These are phyloP conservation scores for Starmerella sirachaensis DNA, from an alignment of 805 yeast species.

Conservation along the genomic window DNA sequence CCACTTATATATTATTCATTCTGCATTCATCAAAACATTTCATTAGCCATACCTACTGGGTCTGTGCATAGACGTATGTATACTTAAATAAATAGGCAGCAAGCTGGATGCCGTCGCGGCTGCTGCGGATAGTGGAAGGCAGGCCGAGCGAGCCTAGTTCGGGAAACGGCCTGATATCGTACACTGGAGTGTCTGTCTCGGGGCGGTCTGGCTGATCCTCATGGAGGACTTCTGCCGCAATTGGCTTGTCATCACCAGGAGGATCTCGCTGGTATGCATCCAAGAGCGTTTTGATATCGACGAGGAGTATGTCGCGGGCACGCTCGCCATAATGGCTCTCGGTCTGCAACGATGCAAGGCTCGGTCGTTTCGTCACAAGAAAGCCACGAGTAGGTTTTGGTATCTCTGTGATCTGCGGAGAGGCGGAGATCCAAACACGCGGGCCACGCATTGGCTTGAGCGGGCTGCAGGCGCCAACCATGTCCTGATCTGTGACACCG, in stretches of 20 bases:
- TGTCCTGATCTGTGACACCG: conserved; percentile 20
- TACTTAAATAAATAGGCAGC: conserved; percentile 14
- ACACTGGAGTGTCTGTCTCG: neutral
- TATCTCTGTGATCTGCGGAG: neutral
- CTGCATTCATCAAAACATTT: neutral
- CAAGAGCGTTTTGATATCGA: conserved; percentile 4
- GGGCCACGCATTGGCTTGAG: conserved; percentile 4
- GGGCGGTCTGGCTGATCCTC: neutral
- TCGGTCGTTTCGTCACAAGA: neutral
- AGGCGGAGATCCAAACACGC: conserved; percentile 10
- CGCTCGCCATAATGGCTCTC: conserved; percentile 1
- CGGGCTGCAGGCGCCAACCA: conserved; percentile 13
- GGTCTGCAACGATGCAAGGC: neutral
- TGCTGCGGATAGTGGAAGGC: conserved; percentile 6
- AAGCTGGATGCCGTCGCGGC: conserved; percentile 11
- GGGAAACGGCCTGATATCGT: neutral
- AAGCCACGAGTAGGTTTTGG: conserved; percentile 6
- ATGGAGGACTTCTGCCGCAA: conserved; percentile 1
- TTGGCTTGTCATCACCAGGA: neutral
- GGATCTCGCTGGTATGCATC: neutral
- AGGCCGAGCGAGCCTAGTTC: conserved; percentile 5
- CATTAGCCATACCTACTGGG: too few species aligned
- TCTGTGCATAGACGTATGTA: conserved; percentile 2
- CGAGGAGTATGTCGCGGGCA: conserved; percentile 3
- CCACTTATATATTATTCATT: neutral